Evolutionary conservation across 2,329 filamentous ascomycete genomes (phyloP).

Genomic region (Colletotrichum sp.): DNA sequence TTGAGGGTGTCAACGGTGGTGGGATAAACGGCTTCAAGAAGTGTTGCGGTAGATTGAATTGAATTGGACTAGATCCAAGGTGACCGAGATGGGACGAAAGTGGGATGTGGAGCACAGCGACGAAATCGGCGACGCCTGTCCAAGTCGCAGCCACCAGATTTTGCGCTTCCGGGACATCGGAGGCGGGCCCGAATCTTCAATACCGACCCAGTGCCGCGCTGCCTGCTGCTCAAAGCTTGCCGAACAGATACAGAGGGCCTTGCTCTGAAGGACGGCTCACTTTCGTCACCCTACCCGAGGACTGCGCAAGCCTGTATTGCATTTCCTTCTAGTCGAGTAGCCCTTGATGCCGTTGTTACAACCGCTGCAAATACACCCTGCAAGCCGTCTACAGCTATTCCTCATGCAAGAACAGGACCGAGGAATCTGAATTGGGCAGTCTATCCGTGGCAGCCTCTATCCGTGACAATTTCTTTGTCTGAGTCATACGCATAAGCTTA

Average conservation of each 20-base stretch:
- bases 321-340: not conserved
- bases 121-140: conserved; percentile 20
- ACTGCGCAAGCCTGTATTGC: not conserved
- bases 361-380: not conserved
- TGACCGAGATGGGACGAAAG: conserved; percentile 14
- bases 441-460: not conserved
- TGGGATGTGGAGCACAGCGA: conserved; percentile 18
- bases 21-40: not conserved
- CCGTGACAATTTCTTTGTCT: not conserved
- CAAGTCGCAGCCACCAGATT: conserved; percentile 10
- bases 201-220: not conserved
- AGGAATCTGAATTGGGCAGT: not conserved
- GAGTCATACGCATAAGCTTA: conserved; percentile 2
- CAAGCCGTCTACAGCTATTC: not conserved
- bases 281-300: not conserved
- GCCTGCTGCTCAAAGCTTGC: not conserved
- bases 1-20: not conserved
- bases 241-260: not conserved
- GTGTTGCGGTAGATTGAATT: not conserved
- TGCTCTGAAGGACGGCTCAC: not conserved
- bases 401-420: not conserved
- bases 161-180: conserved; percentile 20
- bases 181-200: conserved; percentile 14
- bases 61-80: not conserved
- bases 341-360: not conserved